Percentiles rank a stretch among this genome's conserved stretches.
Evolutionary conservation across 768 basidiomycete genomes (phyloP).

Genomic region (Pleurotus djamor): DNA sequence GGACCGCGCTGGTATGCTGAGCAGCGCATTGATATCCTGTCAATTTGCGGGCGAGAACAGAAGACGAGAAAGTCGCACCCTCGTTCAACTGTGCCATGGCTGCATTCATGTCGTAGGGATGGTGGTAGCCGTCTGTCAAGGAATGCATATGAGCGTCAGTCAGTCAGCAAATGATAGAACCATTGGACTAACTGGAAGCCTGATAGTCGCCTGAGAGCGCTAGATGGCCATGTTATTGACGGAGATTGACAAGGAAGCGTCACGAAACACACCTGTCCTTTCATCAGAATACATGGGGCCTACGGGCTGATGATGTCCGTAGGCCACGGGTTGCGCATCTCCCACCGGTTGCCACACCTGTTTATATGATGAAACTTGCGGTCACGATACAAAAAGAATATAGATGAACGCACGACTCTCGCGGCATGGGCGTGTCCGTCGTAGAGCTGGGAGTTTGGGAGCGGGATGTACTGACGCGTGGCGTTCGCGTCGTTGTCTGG

Average conservation of each 20-base stretch:
- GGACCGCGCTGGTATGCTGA: conserved; percentile 58
- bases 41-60: no score
- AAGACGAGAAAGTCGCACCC: conserved; percentile 20
- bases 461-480: conserved; percentile 26
- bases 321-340: conserved; percentile 31
- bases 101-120: conserved; percentile 27
- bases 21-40: conserved; percentile 38
- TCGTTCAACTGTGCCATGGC: conserved; percentile 23
- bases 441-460: conserved; percentile 11
- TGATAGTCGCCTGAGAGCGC: conserved; percentile 42
- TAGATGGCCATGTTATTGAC: conserved; percentile 19
- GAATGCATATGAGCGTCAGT: background rate
- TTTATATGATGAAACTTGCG: conserved; percentile 14
- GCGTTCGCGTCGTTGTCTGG: conserved; percentile 29
- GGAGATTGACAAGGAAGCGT: conserved; percentile 9
- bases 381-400: no score
- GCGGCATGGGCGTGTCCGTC: background rate
- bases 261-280: conserved; percentile 44
- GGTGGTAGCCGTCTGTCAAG: conserved; percentile 25
- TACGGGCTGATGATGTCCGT: conserved; percentile 36
- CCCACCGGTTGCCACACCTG: conserved; percentile 26
- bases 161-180: background rate
- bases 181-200: conserved; percentile 30
- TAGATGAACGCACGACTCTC: no score
- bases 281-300: conserved; percentile 56